Percentiles rank a stretch among this genome's conserved stretches.
phyloP scores from a whole-genome alignment of 1,284 basidiomycete genomes.

The Mycosarcoma maydis region DNA sequence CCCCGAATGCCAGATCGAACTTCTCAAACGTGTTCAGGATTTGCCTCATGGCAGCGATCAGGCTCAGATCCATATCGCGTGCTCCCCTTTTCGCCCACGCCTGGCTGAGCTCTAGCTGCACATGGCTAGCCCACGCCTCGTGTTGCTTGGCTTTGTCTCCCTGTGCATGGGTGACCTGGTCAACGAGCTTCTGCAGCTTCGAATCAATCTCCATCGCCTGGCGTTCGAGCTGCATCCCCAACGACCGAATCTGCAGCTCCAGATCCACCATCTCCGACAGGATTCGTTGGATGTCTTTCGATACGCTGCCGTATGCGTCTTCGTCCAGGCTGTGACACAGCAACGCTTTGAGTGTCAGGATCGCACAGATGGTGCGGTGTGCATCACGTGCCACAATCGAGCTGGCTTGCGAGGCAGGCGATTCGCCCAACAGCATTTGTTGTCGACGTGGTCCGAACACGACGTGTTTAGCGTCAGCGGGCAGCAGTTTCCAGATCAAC shows the following conservation, averaged over 20 bases:
- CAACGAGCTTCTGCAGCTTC: slow-evolving; percentile 12
- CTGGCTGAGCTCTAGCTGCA: slow-evolving; percentile 9
- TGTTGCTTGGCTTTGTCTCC: background rate
- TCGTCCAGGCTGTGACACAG: slow-evolving; percentile 49
- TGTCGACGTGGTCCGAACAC: slow-evolving; percentile 41
- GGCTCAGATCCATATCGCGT: slow-evolving; percentile 10
- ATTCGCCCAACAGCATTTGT: slow-evolving; percentile 17
- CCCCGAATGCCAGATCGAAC: slow-evolving; percentile 33
- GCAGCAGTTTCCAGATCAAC: slow-evolving; percentile 23
- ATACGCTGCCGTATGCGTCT: slow-evolving; percentile 53
- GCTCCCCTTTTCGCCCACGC: slow-evolving; percentile 33
- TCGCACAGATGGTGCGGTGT: slow-evolving; percentile 18
- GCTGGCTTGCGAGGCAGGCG: slow-evolving; percentile 9
- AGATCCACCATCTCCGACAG: slow-evolving; percentile 21
- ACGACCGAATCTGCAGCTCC: slow-evolving; percentile 15
- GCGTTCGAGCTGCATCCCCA: slow-evolving; percentile 31
- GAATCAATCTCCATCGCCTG: slow-evolving; percentile 16
- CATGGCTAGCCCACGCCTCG: background rate
- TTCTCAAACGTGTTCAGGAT: slow-evolving; percentile 32
- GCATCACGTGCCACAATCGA: slow-evolving; percentile 22
- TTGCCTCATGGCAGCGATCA: slow-evolving; percentile 14
- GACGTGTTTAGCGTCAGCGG: slow-evolving; percentile 51
- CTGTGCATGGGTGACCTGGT: background rate
- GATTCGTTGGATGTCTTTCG: slow-evolving; percentile 42
- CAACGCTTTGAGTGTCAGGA: slow-evolving; percentile 28